These are phyloP conservation scores for Vigna nakashimae DNA, from an alignment of 306 rosid species.

Conservation along the genomic window DNA sequence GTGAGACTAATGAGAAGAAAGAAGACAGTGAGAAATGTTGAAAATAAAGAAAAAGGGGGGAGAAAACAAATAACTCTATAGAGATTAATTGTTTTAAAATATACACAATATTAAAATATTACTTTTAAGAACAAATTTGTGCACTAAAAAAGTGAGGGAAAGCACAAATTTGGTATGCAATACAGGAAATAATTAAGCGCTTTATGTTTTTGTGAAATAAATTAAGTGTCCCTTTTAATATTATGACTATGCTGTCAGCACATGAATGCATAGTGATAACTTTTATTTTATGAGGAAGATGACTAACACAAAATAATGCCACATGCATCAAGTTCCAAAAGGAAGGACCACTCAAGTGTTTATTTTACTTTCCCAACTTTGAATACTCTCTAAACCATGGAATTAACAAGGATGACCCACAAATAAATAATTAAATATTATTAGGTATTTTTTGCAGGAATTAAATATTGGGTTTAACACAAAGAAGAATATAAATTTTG, in stretches of 20 bases:
- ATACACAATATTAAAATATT: not conserved
- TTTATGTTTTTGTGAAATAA: not conserved
- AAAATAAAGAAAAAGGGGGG: too few species aligned
- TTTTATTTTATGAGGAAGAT: not conserved
- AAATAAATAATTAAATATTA: not conserved
- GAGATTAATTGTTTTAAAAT: too few species aligned
- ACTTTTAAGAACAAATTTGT: not conserved
- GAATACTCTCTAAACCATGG: not conserved
- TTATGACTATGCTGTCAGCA: conserved; percentile 23
- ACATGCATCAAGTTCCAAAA: conserved; percentile 17
- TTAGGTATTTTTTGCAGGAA: not conserved
- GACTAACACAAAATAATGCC: conserved; percentile 15
- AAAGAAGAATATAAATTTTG: conserved; percentile 4
- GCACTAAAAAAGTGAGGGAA: not conserved
- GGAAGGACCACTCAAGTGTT: conserved; percentile 13
- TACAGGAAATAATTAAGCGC: not conserved
- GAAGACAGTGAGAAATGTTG: too few species aligned
- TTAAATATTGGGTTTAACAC: not conserved
- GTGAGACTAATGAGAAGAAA: not conserved
- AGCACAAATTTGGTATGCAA: not conserved
- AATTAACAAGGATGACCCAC: not conserved
- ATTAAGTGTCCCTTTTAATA: conserved; percentile 8
- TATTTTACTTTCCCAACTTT: conserved; percentile 6
- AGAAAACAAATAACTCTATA: too few species aligned
- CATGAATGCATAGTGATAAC: conserved; percentile 27